Percentiles rank a stretch among this genome's conserved stretches.
These are phyloP conservation scores for Kandelia obovata DNA, from an alignment of 345 rosid species.

Conservation along the genomic window DNA sequence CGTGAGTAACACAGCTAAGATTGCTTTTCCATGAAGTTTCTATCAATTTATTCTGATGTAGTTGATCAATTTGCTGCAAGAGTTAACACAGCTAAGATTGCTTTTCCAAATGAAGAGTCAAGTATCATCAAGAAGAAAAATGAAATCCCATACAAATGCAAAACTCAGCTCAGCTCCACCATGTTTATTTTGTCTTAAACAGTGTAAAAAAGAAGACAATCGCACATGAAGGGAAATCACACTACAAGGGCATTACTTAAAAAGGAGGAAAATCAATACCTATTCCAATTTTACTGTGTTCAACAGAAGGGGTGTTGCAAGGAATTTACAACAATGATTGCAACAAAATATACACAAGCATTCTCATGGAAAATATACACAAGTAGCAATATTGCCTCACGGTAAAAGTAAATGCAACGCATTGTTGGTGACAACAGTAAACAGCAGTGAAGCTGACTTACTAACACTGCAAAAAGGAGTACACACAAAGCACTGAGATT, in stretches of 20 bases:
- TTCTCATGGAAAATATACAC: conserved; percentile 44
- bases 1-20: background rate
- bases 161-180: background rate
- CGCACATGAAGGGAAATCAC: conserved; percentile 7
- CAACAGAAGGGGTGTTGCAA: conserved; percentile 24
- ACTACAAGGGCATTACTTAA: background rate
- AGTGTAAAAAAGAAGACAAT: background rate
- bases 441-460: conserved; percentile 33
- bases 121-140: background rate
- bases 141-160: background rate
- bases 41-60: background rate
- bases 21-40: background rate
- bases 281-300: conserved; percentile 20
- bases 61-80: conserved; percentile 3
- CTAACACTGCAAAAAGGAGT: conserved; percentile 34
- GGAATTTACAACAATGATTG: conserved; percentile 37
- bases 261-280: conserved; percentile 21
- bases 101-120: background rate
- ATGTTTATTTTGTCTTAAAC: background rate
- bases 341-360: conserved; percentile 50
- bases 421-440: conserved; percentile 27
- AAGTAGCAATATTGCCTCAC: conserved; percentile 36
- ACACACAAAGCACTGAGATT: conserved; percentile 29
- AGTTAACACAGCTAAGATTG: background rate
- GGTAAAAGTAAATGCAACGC: conserved; percentile 35